Evolutionary conservation across 495 filamentous ascomycete species (phyloP).

Genomic region (Bacidia rubella): DNA sequence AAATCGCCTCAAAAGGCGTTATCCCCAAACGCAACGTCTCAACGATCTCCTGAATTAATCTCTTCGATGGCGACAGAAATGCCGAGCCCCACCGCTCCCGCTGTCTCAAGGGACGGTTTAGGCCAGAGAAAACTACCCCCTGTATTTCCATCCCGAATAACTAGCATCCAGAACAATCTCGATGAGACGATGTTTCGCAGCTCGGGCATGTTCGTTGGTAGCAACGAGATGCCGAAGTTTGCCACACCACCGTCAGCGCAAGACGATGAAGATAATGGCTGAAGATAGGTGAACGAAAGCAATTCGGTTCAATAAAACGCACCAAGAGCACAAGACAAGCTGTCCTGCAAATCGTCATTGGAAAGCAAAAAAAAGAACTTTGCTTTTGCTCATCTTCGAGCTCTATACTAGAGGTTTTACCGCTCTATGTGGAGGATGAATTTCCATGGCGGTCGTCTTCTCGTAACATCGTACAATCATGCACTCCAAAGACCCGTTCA

Average conservation of each 20-base stretch:
- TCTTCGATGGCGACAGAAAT: neutral
- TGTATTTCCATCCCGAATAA: neutral
- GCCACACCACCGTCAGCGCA: neutral
- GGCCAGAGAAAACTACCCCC: neutral
- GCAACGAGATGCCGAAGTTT: neutral
- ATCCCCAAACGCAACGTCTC: neutral
- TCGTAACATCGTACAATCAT: slow-evolving; percentile 8
- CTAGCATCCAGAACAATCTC: neutral
- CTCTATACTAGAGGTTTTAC: neutral
- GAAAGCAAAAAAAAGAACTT: no score
- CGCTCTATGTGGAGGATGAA: slow-evolving; percentile 17
- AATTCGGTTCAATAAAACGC: no score
- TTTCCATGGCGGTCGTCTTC: slow-evolving; percentile 6
- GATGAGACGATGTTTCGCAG: slow-evolving; percentile 11
- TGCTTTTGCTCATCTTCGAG: slow-evolving; percentile 3
- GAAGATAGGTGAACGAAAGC: no score
- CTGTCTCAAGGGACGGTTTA: neutral
- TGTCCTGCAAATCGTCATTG: no score
- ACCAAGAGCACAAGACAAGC: no score
- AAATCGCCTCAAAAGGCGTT: no score
- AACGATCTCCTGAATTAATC: neutral
- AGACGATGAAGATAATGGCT: no score
- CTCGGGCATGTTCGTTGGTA: slow-evolving; percentile 12
- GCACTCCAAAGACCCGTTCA: neutral
- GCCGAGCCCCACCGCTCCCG: neutral